Percentiles rank a stretch among this genome's conserved stretches.
Conservation (phyloP, 2,329 filamentous ascomycete species). For the Madurella fahalii region DNA sequence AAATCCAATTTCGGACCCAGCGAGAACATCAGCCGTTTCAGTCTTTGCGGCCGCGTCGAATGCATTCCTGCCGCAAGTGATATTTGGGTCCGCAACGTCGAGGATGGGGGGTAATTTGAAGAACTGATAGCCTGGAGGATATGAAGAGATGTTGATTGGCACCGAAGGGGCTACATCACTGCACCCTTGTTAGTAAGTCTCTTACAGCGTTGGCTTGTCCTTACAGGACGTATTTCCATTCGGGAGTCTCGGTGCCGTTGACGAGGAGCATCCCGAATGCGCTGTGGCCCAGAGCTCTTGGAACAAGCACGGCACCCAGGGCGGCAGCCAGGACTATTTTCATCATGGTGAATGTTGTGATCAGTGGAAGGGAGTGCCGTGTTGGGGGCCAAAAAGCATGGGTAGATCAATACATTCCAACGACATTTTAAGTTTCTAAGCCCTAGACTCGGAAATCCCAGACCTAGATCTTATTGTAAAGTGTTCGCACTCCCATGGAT, state of each 20-base stretch:
- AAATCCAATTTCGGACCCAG: constrained; percentile 19
- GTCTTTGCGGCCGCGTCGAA: constrained; percentile 12
- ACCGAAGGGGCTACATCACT: background rate
- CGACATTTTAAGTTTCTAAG: no score
- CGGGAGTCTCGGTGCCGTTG: constrained; percentile 11
- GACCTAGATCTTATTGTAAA: no score
- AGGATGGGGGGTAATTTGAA: constrained; percentile 2
- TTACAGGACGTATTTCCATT: constrained; percentile 19
- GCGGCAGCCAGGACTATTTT: background rate
- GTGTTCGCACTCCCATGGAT: no score
- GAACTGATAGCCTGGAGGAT: background rate
- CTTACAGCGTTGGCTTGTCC: no score
- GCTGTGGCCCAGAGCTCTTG: constrained; percentile 1
- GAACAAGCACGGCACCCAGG: background rate
- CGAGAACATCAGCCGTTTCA: constrained; percentile 18
- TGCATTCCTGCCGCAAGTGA: constrained; percentile 17
- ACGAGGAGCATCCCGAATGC: constrained; percentile 16
- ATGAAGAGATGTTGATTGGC: background rate
- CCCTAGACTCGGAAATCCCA: no score
- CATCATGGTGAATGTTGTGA: background rate
- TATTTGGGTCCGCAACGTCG: constrained; percentile 1
- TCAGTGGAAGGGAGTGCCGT: no score
- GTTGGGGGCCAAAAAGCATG: no score
- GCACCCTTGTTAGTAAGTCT: background rate
- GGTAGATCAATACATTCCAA: no score